A percentile compares a stretch with the other conserved stretches of the same genome.
phyloP scores from a whole-genome alignment of 139 green algal species.

The Chlamydomonas sp. region DNA sequence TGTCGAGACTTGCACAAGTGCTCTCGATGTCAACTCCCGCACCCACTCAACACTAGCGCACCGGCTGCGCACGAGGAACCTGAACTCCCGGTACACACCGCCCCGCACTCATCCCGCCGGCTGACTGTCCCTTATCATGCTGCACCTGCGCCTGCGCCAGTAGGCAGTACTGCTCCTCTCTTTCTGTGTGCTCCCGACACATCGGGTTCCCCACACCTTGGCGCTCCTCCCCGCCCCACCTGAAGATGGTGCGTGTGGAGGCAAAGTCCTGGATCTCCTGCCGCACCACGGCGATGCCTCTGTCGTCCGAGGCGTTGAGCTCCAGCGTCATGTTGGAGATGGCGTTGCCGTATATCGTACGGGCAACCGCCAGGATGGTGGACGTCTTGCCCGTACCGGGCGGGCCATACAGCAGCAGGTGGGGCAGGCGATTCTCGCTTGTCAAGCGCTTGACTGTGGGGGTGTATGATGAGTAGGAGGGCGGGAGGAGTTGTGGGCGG shows the following conservation, averaged over 20 bases:
- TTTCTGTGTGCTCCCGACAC: background rate
- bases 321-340: slow-evolving; percentile 92
- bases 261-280: slow-evolving; percentile 99
- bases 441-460: slow-evolving; percentile 83
- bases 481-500: background rate
- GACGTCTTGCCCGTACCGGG: slow-evolving; percentile 99
- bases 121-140: no score
- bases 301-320: slow-evolving; percentile 96
- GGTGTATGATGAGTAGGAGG: background rate
- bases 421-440: slow-evolving; percentile 87
- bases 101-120: no score
- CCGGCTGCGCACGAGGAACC: no score
- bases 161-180: no score
- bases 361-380: slow-evolving; percentile 93
- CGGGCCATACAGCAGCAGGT: slow-evolving; percentile 98
- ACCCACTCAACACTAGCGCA: no score
- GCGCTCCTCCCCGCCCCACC: slow-evolving; percentile 39
- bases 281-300: slow-evolving; percentile 95
- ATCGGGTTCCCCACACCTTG: background rate
- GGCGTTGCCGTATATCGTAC: slow-evolving; percentile 89
- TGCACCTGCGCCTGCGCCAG: no score
- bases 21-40: no score
- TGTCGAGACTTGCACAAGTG: no score
- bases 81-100: no score
- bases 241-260: slow-evolving; percentile 91